These are phyloP conservation scores for Schizothecium vesticola DNA, from an alignment of 495 filamentous ascomycete species.

Conservation along the genomic window DNA sequence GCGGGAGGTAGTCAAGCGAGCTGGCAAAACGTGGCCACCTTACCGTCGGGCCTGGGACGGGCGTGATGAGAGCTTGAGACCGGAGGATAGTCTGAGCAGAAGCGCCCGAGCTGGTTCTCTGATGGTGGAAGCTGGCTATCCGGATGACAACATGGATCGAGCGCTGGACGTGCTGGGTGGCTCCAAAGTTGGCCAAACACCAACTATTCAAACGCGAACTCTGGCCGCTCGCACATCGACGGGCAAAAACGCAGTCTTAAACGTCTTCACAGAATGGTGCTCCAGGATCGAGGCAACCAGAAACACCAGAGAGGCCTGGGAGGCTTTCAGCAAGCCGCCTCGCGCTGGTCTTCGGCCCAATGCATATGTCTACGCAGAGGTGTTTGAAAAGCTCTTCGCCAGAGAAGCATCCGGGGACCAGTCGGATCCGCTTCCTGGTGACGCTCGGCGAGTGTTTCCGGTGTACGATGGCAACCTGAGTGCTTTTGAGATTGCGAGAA, in stretches of 20 bases:
- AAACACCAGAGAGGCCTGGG: constrained; percentile 43
- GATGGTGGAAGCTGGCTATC: constrained; percentile 39
- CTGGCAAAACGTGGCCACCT: constrained; percentile 42
- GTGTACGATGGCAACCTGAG: constrained; percentile 37
- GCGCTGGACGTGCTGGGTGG: constrained; percentile 37
- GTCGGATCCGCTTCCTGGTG: constrained; percentile 33
- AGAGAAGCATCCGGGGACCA: neutral
- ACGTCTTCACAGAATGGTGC: constrained; percentile 33
- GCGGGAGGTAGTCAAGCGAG: constrained; percentile 30
- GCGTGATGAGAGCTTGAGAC: constrained; percentile 35
- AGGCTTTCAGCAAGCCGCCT: constrained; percentile 32
- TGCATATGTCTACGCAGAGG: constrained; percentile 36
- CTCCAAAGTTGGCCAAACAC: constrained; percentile 21
- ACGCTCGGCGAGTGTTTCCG: constrained; percentile 33
- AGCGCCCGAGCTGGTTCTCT: constrained; percentile 35
- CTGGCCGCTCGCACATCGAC: constrained; percentile 20
- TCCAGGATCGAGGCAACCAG: constrained; percentile 35
- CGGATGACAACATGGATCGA: constrained; percentile 27
- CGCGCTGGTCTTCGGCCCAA: constrained; percentile 22
- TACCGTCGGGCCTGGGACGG: constrained; percentile 40
- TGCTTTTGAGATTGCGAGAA: constrained; percentile 37
- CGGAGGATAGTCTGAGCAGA: constrained; percentile 39
- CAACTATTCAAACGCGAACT: constrained; percentile 40
- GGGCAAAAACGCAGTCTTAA: constrained; percentile 18
- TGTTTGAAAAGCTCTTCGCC: constrained; percentile 42